Evolutionary conservation across 1,139 yeast species (phyloP).

Genomic region (Kodamaea sp.): DNA sequence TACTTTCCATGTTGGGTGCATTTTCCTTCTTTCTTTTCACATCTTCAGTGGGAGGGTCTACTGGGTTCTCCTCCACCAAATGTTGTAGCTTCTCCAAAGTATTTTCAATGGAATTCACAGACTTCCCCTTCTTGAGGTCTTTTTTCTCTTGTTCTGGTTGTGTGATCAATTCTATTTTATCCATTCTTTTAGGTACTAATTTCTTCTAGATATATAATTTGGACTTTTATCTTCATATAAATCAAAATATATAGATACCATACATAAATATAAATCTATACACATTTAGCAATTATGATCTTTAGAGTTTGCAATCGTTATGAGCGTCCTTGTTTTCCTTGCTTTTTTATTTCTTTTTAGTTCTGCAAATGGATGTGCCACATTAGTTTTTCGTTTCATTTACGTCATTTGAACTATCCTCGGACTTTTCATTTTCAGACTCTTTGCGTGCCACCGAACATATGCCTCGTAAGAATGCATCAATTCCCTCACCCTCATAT

Average conservation of each 20-base stretch:
- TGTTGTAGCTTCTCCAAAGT: conserved; percentile 15
- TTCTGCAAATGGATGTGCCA: conserved; percentile 1
- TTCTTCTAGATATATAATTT: not conserved
- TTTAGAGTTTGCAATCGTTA: not conserved
- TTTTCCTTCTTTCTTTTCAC: conserved; percentile 5
- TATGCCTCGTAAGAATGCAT: conserved; percentile 49
- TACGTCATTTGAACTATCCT: too few species aligned
- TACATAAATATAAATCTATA: too few species aligned
- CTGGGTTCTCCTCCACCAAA: conserved; percentile 14
- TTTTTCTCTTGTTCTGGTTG: conserved; percentile 13
- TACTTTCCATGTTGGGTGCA: not conserved
- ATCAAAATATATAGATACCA: not conserved
- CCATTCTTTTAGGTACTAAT: conserved; percentile 5
- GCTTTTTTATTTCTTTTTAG: conserved; percentile 8
- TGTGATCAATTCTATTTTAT: conserved; percentile 17
- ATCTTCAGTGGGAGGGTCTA: conserved; percentile 1
- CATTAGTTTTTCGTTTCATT: too few species aligned
- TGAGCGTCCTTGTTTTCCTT: conserved; percentile 1
- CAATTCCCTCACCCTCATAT: conserved; percentile 59
- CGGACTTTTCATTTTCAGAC: too few species aligned
- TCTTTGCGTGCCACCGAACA: conserved; percentile 31
- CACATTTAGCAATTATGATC: too few species aligned
- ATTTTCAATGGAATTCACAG: conserved; percentile 8
- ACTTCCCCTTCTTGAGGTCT: conserved; percentile 2
- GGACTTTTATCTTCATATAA: not conserved